Evolutionary conservation across 257 asterid genomes (phyloP), one percentile per base, ranked within the genome.

Genomic region (Fraxinus quadrangulata): DNA sequence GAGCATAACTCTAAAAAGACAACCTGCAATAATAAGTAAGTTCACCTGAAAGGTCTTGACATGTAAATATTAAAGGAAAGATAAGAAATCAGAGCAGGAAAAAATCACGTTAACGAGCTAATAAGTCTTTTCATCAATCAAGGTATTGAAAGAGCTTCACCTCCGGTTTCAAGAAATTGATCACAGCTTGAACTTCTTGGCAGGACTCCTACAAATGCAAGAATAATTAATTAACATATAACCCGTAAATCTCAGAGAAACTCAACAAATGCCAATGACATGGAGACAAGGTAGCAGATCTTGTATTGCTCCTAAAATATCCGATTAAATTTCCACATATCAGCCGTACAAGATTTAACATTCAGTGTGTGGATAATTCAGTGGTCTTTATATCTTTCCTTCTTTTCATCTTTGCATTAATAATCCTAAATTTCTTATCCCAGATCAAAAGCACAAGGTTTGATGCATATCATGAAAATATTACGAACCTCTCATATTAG

Each of bases 1-100:
- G 97, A 78, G 80, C 99, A 95, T 77, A 95, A 81, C 88, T 95
- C 99, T 89, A 93, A 77, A 83, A 88, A 95, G 54, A 95, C 96
- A 70, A 86, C 98, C 99, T 95, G 88, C 70, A 86, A 67, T 42
- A 61, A 67, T 31, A 31, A 31, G 77, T 33, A 66, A 45, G n/a
- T n/a, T 19, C 45, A 74, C 23, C 42, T 19, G 40, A 28, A 72
- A 72, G 1, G 34, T 72, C 47, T 23, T 24, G 51, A 59, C 21
- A 82, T 26, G n/a, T 33, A 67, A 42, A 73, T 16, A 72, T 61
- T 23, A 80, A 56, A 70, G 72, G 28, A 34, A 40, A 40, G 36
- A 16, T 13, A 34, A 13, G 69, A 39, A 31, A 31, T 39, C 49
- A 28, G 3, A 21, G 49, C 36, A 78, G 34, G 5, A 42, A 40